A percentile compares a stretch with the other conserved stretches of the same genome.
Conservation (phyloP, 345 rosid genomes). For the Brassica cretica region DNA sequence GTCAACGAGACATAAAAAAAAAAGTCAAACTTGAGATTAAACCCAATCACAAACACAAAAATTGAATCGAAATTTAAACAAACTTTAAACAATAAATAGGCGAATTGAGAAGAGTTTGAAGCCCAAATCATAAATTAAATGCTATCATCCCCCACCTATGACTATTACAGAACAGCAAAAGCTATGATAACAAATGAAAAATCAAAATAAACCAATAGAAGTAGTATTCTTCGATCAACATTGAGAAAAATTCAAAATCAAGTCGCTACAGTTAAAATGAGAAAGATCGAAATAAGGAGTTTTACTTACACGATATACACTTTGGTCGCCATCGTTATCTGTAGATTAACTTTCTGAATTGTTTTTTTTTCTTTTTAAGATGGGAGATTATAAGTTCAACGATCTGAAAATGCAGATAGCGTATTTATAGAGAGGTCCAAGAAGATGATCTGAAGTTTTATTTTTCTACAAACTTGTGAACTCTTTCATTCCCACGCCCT, state of each 20-base stretch:
- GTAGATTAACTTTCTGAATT: not conserved
- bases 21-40: slow-evolving; percentile 17
- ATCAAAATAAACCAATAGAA: not conserved
- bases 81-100: not conserved
- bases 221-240: not conserved
- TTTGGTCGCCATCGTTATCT: slow-evolving; percentile 58
- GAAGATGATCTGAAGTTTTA: slow-evolving; percentile 16
- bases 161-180: not conserved
- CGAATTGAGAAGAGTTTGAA: not conserved
- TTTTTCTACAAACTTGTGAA: not conserved
- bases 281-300: not conserved
- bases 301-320: slow-evolving; percentile 72
- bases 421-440: slow-evolving; percentile 48
- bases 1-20: not conserved
- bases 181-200: not conserved
- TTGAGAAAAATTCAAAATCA: not conserved
- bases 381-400: slow-evolving; percentile 12
- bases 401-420: slow-evolving; percentile 26
- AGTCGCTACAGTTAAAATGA: not conserved
- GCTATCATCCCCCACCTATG: not conserved
- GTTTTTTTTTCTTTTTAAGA: not conserved
- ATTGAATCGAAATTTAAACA: not conserved
- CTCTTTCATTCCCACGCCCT: slow-evolving; percentile 15
- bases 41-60: not conserved
- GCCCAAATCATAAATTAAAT: not conserved